These are phyloP conservation scores for Nepenthes gracilis DNA, from an alignment of 148 eudicot genomes.

Conservation along the genomic window DNA sequence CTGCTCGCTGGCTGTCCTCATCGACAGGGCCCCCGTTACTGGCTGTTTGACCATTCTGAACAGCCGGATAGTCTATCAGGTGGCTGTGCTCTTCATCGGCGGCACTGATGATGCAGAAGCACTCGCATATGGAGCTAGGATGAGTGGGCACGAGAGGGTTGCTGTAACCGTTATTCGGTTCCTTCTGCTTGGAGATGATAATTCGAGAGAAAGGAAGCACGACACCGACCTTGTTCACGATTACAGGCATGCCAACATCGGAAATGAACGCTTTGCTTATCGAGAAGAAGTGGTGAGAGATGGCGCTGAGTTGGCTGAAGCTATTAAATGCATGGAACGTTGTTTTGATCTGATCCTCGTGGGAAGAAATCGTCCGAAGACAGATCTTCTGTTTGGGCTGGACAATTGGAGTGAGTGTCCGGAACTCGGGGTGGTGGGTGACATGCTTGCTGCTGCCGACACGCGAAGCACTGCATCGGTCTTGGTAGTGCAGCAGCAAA, in stretches of 20 bases:
- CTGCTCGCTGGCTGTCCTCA: conserved; percentile 49
- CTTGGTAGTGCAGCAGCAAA: conserved; percentile 69
- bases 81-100: conserved; percentile 55
- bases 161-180: conserved; percentile 40
- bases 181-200: conserved; percentile 37
- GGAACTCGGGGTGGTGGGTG: conserved; percentile 71
- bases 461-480: conserved; percentile 34
- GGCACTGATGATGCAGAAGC: conserved; percentile 62
- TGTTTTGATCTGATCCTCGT: conserved; percentile 41
- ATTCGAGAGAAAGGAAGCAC: conserved; percentile 29
- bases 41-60: conserved; percentile 26
- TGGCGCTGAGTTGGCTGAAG: conserved; percentile 37
- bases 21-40: conserved; percentile 44
- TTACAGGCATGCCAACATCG: conserved; percentile 17
- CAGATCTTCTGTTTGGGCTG: conserved; percentile 39
- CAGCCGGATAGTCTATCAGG: conserved; percentile 17
- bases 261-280: conserved; percentile 27
- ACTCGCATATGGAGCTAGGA: conserved; percentile 51
- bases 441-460: conserved; percentile 48
- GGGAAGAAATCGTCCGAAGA: conserved; percentile 36
- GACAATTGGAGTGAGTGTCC: conserved; percentile 59
- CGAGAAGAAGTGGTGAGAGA: conserved; percentile 47
- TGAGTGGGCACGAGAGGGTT: conserved; percentile 36
- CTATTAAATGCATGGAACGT: conserved; percentile 22
- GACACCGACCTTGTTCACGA: conserved; percentile 30